phyloP scores from a whole-genome alignment of 108 stramenopile species.

The Bacterosira constricta region DNA sequence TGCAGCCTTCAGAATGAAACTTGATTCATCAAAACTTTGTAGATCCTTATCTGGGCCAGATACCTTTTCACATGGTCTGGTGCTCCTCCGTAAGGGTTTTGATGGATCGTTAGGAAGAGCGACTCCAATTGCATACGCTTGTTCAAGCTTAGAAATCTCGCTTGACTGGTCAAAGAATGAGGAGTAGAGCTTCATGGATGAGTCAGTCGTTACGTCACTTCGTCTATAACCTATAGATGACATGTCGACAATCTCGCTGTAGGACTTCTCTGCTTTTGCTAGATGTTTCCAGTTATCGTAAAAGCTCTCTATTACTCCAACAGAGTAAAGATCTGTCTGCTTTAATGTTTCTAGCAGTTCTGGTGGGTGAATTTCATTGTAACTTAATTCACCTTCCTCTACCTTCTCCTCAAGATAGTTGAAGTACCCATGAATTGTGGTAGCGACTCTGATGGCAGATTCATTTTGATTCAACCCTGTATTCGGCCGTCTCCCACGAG shows the following conservation, averaged over 20 bases:
- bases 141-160: conserved; percentile 41
- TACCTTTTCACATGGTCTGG: conserved; percentile 39
- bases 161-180: conserved; percentile 68
- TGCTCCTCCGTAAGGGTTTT: conserved; percentile 45
- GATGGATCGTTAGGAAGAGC: conserved; percentile 33
- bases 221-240: conserved; percentile 53
- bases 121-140: conserved; percentile 36
- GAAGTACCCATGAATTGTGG: conserved; percentile 77
- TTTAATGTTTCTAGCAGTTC: conserved; percentile 62
- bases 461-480: conserved; percentile 67
- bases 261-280: conserved; percentile 63
- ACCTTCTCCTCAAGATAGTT: conserved; percentile 64
- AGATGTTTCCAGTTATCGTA: conserved; percentile 50
- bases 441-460: conserved; percentile 82
- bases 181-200: conserved; percentile 74
- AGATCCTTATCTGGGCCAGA: conserved; percentile 43
- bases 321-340: conserved; percentile 65
- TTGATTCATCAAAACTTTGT: conserved; percentile 42
- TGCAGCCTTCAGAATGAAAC: conserved; percentile 46
- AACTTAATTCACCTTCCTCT: conserved; percentile 52
- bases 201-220: conserved; percentile 74
- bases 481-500: too few species aligned
- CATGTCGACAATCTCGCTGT: conserved; percentile 65
- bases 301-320: conserved; percentile 70
- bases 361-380: conserved; percentile 25